Evolutionary conservation across 2,329 filamentous ascomycete species (phyloP).

Genomic region (Aspergillus melleus): DNA sequence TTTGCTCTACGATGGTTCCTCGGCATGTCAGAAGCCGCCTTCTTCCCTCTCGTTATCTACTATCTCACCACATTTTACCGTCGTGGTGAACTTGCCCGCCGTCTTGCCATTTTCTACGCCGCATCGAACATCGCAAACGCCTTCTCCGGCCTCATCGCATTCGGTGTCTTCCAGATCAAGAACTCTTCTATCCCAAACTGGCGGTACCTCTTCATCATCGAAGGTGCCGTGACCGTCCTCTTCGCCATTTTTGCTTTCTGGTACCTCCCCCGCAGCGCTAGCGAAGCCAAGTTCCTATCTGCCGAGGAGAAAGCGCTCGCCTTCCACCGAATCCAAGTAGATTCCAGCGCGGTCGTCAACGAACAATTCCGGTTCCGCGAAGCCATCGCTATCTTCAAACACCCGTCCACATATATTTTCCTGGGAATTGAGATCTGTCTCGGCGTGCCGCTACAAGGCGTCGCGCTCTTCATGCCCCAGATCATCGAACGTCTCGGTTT

Average conservation of each 20-base stretch:
- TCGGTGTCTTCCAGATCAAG: conserved; percentile 61
- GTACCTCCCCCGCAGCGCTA: conserved; percentile 66
- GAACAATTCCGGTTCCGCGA: conserved; percentile 56
- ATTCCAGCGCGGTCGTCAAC: conserved; percentile 66
- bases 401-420: conserved; percentile 56
- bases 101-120: conserved; percentile 73
- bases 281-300: conserved; percentile 65
- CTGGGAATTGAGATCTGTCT: conserved; percentile 60
- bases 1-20: conserved; percentile 70
- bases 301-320: conserved; percentile 68
- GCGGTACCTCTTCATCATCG: conserved; percentile 58
- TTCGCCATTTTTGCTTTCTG: conserved; percentile 66
- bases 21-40: conserved; percentile 66
- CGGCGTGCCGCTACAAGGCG: conserved; percentile 59
- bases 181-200: conserved; percentile 50
- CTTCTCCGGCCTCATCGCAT: conserved; percentile 61
- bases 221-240: conserved; percentile 59
- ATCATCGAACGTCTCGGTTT: conserved; percentile 57
- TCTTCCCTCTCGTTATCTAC: conserved; percentile 69
- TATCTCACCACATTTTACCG: conserved; percentile 69
- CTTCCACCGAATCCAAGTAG: conserved; percentile 71
- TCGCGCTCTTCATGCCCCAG: conserved; percentile 59
- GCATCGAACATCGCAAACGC: conserved; percentile 72
- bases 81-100: conserved; percentile 67
- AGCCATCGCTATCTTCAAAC: conserved; percentile 54